A percentile compares a stretch with the other conserved stretches of the same genome.
phyloP scores from a whole-genome alignment of 2,329 filamentous ascomycete genomes.

The Ceratocystis colombiana region DNA sequence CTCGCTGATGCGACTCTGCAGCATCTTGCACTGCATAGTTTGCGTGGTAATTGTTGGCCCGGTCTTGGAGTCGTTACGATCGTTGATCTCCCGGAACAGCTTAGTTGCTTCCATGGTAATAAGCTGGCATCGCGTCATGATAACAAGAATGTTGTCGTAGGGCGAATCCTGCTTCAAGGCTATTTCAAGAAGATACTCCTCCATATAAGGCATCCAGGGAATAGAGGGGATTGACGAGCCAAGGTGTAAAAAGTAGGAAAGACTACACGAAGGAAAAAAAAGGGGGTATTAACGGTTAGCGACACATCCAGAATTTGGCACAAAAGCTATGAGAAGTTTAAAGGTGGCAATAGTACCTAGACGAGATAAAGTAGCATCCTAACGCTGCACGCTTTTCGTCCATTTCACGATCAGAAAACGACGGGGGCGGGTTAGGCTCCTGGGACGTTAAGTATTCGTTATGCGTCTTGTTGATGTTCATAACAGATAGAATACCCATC shows the following conservation, averaged over 20 bases:
- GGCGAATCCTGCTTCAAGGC: conserved; percentile 27
- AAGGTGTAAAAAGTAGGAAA: conserved; percentile 27
- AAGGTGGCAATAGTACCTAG: conserved; percentile 27
- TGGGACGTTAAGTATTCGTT: conserved; percentile 14
- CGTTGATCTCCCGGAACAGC: conserved; percentile 19
- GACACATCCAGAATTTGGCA: no score
- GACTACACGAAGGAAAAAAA: neutral
- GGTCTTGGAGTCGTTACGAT: conserved; percentile 2
- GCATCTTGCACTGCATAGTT: conserved; percentile 23
- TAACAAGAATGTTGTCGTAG: conserved; percentile 17
- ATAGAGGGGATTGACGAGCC: conserved; percentile 35
- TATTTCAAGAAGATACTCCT: conserved; percentile 43
- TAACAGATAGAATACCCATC: conserved; percentile 20
- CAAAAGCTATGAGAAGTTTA: no score
- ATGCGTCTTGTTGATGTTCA: conserved; percentile 23
- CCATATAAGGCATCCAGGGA: conserved; percentile 46
- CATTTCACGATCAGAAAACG: conserved; percentile 24
- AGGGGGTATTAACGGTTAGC: neutral
- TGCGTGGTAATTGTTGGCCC: conserved; percentile 17
- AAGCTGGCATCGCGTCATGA: conserved; percentile 23
- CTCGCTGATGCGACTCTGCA: conserved; percentile 20
- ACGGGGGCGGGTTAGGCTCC: neutral
- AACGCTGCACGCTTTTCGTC: conserved; percentile 24
- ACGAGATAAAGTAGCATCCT: conserved; percentile 29
- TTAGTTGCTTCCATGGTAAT: conserved; percentile 20